A percentile compares a stretch with the other conserved stretches of the same genome.
These are phyloP conservation scores for Gaertneriomyces sp. DNA, from an alignment of 192 early-diverging fungal genomes.

Conservation along the genomic window DNA sequence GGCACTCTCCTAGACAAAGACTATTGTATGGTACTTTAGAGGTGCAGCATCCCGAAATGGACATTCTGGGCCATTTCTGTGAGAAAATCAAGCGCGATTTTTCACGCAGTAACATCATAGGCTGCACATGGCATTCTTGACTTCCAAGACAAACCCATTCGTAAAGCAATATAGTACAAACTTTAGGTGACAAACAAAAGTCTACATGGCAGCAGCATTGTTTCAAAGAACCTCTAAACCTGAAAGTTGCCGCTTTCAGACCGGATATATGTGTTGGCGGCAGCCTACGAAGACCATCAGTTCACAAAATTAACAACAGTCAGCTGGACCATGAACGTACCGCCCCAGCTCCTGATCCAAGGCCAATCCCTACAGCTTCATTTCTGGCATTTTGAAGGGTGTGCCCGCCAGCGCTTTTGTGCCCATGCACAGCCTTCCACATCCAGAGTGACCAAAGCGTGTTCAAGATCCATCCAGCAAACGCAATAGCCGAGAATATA, in stretches of 20 bases:
- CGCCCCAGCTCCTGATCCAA: constrained; percentile 30
- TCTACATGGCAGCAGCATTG: too few species aligned
- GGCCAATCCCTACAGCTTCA: constrained; percentile 38
- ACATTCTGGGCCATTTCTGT: too few species aligned
- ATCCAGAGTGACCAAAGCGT: constrained; percentile 45
- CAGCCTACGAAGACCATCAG: constrained; percentile 2
- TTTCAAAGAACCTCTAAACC: background rate
- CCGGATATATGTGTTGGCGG: constrained; percentile 14
- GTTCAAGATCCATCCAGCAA: constrained; percentile 63
- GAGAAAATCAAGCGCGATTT: too few species aligned
- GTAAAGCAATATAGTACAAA: too few species aligned
- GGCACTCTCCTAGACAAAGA: too few species aligned
- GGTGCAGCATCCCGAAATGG: too few species aligned
- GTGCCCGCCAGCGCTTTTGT: constrained; percentile 36
- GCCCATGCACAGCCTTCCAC: constrained; percentile 40
- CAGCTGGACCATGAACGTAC: constrained; percentile 7
- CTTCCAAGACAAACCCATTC: too few species aligned
- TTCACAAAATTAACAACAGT: background rate
- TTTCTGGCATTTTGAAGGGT: constrained; percentile 37
- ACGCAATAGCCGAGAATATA: constrained; percentile 36
- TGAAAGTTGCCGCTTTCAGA: constrained; percentile 16
- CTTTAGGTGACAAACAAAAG: too few species aligned
- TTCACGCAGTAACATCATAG: too few species aligned
- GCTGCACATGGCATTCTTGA: too few species aligned
- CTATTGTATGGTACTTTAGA: too few species aligned